Base-by-base conservation (phyloP, 108 stramenopile genomes). In the Aurantiochytrium sp. region DNA sequence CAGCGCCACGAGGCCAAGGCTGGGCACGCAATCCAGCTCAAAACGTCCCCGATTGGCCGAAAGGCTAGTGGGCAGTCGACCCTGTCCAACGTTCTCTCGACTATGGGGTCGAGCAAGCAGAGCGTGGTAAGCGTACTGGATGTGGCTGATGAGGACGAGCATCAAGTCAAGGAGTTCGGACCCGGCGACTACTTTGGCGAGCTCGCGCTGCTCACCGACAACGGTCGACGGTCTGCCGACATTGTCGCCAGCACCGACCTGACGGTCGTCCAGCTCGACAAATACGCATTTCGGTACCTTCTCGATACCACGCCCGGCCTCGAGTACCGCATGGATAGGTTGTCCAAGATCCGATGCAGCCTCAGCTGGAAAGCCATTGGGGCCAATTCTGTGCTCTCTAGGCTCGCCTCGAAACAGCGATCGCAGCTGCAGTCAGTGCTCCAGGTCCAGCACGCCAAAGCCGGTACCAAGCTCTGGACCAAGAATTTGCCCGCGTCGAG, bases 161-260 rank as follows among this genome's bases (percentile, higher is more conserved):
- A 59, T 59, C 55, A 59, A 6, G 17, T 15, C 55, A 81, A 81
- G 22, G 42, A 45, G 27, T 81, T 81, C 22, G 69, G 69, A 10
- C 41, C 69, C 27, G 69, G 69, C 24, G 69, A 81, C 42, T 81
- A 81, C 27, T 45, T 81, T 81, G 69, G 69, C 10, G 69, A 81
- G 27, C 69, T 81, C 17, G 69, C 69, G 8, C 27, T 81, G 22
- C 42, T 81, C 4, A 21, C 41, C 8, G 69, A 37, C 4, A 21
- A 81, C 17, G 6, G 69, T 22, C 8, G 37, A 19, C 69, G 69
- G 37, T 81, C 69, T 19, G 69, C 69, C 8, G 69, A 81, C 27
- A 45, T 81, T 45, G 42, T 81, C 4, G 37, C 69, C 4, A 39
- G 22, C 15, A 81, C 69, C 22, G 27, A 81, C 4, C 10, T 81